Evolutionary conservation across 345 rosid genomes (phyloP).

Genomic region (Citrus glauca): DNA sequence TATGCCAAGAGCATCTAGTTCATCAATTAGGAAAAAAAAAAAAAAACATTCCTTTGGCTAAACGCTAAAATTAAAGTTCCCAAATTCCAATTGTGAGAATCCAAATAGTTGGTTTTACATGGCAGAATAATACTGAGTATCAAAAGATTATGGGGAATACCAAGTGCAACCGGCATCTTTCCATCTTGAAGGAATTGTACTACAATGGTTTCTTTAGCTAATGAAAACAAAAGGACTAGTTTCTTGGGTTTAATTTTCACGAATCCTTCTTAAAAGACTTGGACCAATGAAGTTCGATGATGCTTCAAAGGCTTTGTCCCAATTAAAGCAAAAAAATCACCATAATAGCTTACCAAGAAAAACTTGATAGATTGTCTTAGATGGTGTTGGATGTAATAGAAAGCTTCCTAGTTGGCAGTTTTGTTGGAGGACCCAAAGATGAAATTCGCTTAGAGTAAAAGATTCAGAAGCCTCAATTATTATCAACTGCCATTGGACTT

Average conservation of each 20-base stretch:
- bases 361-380: background rate
- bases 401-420: background rate
- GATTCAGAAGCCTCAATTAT: background rate
- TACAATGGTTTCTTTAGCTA: background rate
- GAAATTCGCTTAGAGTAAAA: background rate
- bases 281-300: background rate
- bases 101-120: background rate
- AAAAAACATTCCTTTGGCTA: rapidly evolving
- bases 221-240: background rate
- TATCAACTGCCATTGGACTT: background rate
- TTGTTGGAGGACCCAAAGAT: background rate
- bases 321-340: background rate
- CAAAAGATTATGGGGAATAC: background rate
- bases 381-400: background rate
- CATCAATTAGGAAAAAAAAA: no score
- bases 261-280: background rate
- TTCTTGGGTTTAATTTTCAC: background rate
- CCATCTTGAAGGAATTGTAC: background rate
- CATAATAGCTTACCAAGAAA: background rate
- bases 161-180: background rate
- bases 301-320: no score
- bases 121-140: background rate
- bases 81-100: background rate
- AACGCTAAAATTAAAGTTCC: background rate
- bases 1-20: background rate